Evolutionary conservation across 2,329 filamentous ascomycete genomes (phyloP).

Genomic region (Coniella vitis): DNA sequence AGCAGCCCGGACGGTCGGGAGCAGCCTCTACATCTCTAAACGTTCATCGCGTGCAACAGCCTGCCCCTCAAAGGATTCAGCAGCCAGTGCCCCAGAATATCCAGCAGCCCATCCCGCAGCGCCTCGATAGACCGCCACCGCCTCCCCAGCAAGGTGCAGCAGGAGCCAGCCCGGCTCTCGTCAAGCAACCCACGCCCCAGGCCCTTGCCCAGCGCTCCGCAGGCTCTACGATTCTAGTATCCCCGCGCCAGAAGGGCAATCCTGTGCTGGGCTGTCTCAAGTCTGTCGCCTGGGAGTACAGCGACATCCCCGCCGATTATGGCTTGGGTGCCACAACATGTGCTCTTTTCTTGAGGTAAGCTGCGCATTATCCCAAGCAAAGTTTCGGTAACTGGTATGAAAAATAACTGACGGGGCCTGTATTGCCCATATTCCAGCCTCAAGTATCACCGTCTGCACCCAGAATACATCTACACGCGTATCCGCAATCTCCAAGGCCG

Average conservation of each 20-base stretch:
- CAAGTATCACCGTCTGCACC: constrained; percentile 95
- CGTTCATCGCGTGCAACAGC: constrained; percentile 29
- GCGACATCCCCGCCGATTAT: constrained; percentile 93
- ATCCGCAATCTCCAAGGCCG: constrained; percentile 78
- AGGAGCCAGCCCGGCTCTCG: constrained; percentile 36
- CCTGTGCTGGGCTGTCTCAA: constrained; percentile 80
- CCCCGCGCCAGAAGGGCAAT: constrained; percentile 89
- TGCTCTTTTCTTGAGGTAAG: constrained; percentile 71
- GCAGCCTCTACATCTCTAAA: constrained; percentile 6
- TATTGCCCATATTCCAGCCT: constrained; percentile 40
- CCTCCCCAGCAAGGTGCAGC: constrained; percentile 32
- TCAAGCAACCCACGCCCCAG: constrained; percentile 86
- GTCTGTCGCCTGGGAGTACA: constrained; percentile 89
- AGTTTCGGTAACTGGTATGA: no score
- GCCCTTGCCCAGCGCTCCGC: constrained; percentile 59
- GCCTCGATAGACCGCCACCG: constrained; percentile 41
- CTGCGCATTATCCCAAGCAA: neutral
- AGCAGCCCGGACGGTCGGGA: neutral
- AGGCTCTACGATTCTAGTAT: constrained; percentile 80
- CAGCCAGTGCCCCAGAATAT: constrained; percentile 37
- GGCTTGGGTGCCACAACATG: constrained; percentile 82
- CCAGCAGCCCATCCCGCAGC: constrained; percentile 47
- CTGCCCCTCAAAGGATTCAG: constrained; percentile 36
- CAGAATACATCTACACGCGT: constrained; percentile 94
- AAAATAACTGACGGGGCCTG: neutral